Evolutionary conservation across 2,329 filamentous ascomycete genomes (phyloP).

Genomic region (Fusarium torreyae): DNA sequence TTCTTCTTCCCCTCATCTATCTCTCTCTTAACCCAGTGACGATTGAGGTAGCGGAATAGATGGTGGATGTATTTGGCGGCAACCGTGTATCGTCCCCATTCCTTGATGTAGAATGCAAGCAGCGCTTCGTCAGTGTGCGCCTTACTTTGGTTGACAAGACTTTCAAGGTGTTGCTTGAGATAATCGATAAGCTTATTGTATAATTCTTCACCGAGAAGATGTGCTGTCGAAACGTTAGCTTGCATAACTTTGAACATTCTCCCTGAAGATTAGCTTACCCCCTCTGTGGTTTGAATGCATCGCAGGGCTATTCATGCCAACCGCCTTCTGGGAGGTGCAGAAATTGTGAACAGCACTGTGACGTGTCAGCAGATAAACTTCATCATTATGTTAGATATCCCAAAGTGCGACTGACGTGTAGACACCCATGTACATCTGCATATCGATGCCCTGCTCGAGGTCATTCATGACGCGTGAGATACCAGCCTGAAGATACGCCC

Average conservation of each 20-base stretch:
- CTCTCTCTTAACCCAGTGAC: slow-evolving; percentile 99
- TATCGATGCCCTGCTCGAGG: slow-evolving; percentile 91
- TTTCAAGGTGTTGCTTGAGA: slow-evolving; percentile 81
- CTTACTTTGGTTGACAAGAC: slow-evolving; percentile 79
- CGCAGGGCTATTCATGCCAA: slow-evolving; percentile 68
- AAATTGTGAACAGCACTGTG: slow-evolving; percentile 94
- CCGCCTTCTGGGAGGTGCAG: slow-evolving; percentile 96
- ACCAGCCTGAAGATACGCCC: slow-evolving; percentile 89
- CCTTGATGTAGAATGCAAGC: slow-evolving; percentile 92
- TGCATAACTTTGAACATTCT: neutral
- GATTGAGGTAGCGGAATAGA: slow-evolving; percentile 94
- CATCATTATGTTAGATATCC: neutral
- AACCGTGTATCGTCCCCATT: slow-evolving; percentile 96
- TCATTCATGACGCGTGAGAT: slow-evolving; percentile 95
- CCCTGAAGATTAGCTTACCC: slow-evolving; percentile 63
- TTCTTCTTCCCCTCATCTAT: slow-evolving; percentile 99
- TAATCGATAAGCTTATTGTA: slow-evolving; percentile 94
- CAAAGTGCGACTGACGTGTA: slow-evolving; percentile 78
- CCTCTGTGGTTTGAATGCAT: slow-evolving; percentile 67
- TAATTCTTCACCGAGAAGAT: slow-evolving; percentile 94
- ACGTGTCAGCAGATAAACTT: slow-evolving; percentile 54
- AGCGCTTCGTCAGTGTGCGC: slow-evolving; percentile 91
- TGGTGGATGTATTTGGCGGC: slow-evolving; percentile 98
- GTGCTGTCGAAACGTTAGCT: slow-evolving; percentile 69
- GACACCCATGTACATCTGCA: slow-evolving; percentile 97